Conservation (phyloP, 495 filamentous ascomycete genomes). For the Penicillium daleae region DNA sequence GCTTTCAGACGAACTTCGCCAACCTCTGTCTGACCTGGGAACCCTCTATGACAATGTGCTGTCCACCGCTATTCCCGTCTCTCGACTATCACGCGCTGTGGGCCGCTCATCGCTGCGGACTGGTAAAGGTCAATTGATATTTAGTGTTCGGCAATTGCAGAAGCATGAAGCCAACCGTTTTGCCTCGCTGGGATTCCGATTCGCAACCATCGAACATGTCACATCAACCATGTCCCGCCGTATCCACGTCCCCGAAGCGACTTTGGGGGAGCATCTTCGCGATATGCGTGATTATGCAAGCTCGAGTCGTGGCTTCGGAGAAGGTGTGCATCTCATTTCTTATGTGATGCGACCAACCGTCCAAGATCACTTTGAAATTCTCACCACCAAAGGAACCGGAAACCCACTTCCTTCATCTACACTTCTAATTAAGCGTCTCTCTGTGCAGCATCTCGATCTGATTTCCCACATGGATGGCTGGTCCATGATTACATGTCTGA, state of each 20-base stretch:
- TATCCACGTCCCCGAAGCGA: slow-evolving; percentile 67
- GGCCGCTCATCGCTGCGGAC: slow-evolving; percentile 41
- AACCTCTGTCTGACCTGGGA: slow-evolving; percentile 65
- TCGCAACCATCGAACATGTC: slow-evolving; percentile 72
- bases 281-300: slow-evolving; percentile 64
- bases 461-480: slow-evolving; percentile 61
- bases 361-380: slow-evolving; percentile 71
- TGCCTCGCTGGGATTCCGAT: slow-evolving; percentile 74
- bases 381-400: slow-evolving; percentile 65
- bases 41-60: slow-evolving; percentile 80
- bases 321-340: slow-evolving; percentile 75
- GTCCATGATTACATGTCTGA: slow-evolving; percentile 53
- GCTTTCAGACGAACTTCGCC: slow-evolving; percentile 67
- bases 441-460: slow-evolving; percentile 60
- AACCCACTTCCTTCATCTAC: slow-evolving; percentile 71
- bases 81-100: slow-evolving; percentile 40
- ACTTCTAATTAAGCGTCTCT: slow-evolving; percentile 59
- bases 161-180: slow-evolving; percentile 62
- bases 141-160: slow-evolving; percentile 71
- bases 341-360: slow-evolving; percentile 74
- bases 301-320: slow-evolving; percentile 53
- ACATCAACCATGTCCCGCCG: slow-evolving; percentile 64
- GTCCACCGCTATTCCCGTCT: slow-evolving; percentile 57
- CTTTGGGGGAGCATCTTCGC: slow-evolving; percentile 57
- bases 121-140: slow-evolving; percentile 76